Conservation (phyloP, 2,329 filamentous ascomycete species). For the Beauveria caledonica region DNA sequence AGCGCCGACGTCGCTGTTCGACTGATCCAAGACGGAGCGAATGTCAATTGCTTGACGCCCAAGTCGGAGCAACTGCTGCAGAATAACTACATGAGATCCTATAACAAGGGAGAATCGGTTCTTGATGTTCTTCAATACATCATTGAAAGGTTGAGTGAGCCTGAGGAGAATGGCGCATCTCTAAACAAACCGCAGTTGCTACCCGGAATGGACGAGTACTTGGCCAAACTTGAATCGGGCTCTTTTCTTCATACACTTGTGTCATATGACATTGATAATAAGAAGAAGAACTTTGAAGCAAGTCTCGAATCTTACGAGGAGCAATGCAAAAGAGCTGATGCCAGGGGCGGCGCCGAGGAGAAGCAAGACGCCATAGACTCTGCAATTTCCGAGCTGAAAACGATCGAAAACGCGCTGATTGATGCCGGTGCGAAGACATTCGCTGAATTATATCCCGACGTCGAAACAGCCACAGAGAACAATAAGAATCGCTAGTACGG, state of each 20-base stretch:
- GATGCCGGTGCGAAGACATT: constrained; percentile 59
- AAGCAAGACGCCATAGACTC: constrained; percentile 49
- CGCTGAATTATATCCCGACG: constrained; percentile 51
- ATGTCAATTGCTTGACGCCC: constrained; percentile 52
- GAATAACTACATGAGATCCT: constrained; percentile 23
- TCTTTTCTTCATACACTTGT: constrained; percentile 54
- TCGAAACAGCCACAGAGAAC: constrained; percentile 20
- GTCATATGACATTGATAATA: constrained; percentile 27
- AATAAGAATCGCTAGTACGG: constrained; percentile 3
- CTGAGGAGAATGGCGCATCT: constrained; percentile 10
- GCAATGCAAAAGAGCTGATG: constrained; percentile 8
- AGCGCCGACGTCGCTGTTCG: constrained; percentile 40
- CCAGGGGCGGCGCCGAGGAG: constrained; percentile 28
- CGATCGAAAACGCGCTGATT: constrained; percentile 46
- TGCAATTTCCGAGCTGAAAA: constrained; percentile 42
- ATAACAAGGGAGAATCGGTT: constrained; percentile 37
- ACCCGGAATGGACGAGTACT: constrained; percentile 41
- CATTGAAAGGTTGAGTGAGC: constrained; percentile 36
- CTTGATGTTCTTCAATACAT: constrained; percentile 53
- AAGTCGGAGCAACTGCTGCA: constrained; percentile 28
- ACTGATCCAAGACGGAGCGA: constrained; percentile 55
- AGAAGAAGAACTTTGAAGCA: constrained; percentile 25
- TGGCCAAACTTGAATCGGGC: constrained; percentile 39
- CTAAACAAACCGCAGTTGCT: constrained; percentile 20
- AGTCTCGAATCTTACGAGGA: constrained; percentile 22